Evolutionary conservation across 768 basidiomycete species (phyloP), one percentile per base, ranked within the genome.

Genomic region (Tulasnella sp.): DNA sequence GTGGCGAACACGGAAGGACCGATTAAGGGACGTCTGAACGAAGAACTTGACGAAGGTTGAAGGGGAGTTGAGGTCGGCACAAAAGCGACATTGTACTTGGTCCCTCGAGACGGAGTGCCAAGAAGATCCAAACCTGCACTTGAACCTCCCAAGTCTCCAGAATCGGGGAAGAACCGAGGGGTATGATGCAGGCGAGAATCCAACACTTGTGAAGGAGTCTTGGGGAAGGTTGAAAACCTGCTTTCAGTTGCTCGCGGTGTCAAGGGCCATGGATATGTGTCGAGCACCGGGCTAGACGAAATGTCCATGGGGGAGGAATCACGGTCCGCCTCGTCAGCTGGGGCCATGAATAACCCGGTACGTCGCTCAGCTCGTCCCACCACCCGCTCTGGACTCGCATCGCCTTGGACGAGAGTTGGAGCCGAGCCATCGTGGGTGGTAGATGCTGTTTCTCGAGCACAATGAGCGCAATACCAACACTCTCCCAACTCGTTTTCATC

Each of bases 401-500:
- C 67, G 26, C 39, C 37, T 39, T 39, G 67, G 19, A 70, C 69
- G 5, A 70, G 37, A 11, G 47, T 52, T 17, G 69, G 69, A 47
- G 69, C 52, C 12, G 47, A 22, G 42, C 36, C 37, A 5, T 52
- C 65, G 14, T 40, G 37, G 12, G 62, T 32, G 34, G n/a, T 41
- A 26, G 72, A 42, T 29, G 44, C 37, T 5, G 37, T 66, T 29
- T 63, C 73, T 36, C 52, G 69, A 14, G 26, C 77, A 76, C 92
- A 87, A 72, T 82, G 80, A 67, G 81, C 78, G 79, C 91, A 90
- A 79, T 84, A 94, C 91, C 92, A 94, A 1, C 91, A 90, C 65
- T 80, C 84, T 7, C 90, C 92, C 17, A 93, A 82, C 67, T 91
- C 87, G 12, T 83, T 79, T 39, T 86, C 83, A 75, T 83, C 84